phyloP scores from a whole-genome alignment of 805 yeast species.

The Saccharomyces jurei region DNA sequence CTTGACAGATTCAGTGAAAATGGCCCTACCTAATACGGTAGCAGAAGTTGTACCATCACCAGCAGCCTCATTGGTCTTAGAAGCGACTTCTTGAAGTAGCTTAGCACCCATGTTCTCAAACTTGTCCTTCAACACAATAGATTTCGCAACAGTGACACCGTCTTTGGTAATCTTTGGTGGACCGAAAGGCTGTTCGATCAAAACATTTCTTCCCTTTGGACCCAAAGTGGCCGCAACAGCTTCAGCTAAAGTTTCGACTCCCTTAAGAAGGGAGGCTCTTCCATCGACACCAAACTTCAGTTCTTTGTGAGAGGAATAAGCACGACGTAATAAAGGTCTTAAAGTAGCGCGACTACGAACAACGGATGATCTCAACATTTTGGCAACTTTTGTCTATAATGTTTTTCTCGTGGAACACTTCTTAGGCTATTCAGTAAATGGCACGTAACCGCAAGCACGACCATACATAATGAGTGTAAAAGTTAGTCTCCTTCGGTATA shows the following conservation, averaged over 20 bases:
- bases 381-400: not conserved
- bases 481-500: not conserved
- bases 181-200: conserved; percentile 93
- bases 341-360: conserved; percentile 10
- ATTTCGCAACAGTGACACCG: conserved; percentile 94
- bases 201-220: conserved; percentile 95
- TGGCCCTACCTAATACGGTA: conserved; percentile 90
- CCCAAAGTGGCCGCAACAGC: conserved; percentile 96
- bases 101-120: conserved; percentile 96
- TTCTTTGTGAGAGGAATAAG: conserved; percentile 66
- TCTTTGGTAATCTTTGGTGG: conserved; percentile 98
- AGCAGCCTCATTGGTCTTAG: conserved; percentile 93
- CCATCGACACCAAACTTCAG: conserved; percentile 96
- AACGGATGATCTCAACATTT: conserved; percentile 18
- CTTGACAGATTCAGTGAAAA: conserved; percentile 89
- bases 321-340: conserved; percentile 18
- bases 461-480: not conserved
- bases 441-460: not conserved
- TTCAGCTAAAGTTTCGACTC: conserved; percentile 90
- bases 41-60: conserved; percentile 99
- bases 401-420: not conserved
- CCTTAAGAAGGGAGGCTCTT: conserved; percentile 85
- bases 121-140: conserved; percentile 74
- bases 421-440: not conserved
- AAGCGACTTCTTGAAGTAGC: conserved; percentile 90